Base-by-base conservation (phyloP, 108 stramenopile genomes). In the Discostella pseudostelligera region DNA sequence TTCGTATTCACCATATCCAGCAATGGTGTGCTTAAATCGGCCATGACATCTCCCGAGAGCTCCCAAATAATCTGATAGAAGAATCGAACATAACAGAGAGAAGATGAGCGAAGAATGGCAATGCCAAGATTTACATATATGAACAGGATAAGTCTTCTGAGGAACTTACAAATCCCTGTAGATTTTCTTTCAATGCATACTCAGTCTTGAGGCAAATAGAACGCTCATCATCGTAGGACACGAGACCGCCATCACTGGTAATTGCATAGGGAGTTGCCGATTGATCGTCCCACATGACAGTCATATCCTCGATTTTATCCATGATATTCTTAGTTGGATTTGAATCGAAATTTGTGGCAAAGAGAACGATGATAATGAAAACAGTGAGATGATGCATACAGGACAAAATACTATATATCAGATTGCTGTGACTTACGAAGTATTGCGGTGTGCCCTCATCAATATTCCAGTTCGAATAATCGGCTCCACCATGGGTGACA, bases 391-490 rank as follows among this genome's bases (percentile, higher is more conserved):
- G 11, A 25, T 25, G 25, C 1, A 25, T 0, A 50, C 7, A 12
- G 49, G 21, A 20, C 19, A 12, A 24, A 4, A 17, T 2, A 22
- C 4, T 22, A 19, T 7, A 17, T 1, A 19, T 48, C 47, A 0
- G 21, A 16, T 8, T 2, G 4, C 19, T 19, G 8, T 19, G 29
- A 69, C 70, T 70, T 60, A 70, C 70, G 43, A 72, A 71, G 51
- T 63, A 71, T 57, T 71, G 70, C 11, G 70, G 70, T 5, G 63
- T 39, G 11, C 70, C 70, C 40, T 71, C 70, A 39, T 71, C 70
- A 20, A 63, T 1, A 1, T 21, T 50, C 70, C 70, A 71, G 20
- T 19, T 53, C 0, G 12, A 19, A 17, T 57, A 42, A 35, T 71
- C 70, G 8, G 51, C 19, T 1, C 70, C 70, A 25, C 56, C 32